phyloP scores from a whole-genome alignment of 1,284 basidiomycete species.

The Cryptococcus sp. region DNA sequence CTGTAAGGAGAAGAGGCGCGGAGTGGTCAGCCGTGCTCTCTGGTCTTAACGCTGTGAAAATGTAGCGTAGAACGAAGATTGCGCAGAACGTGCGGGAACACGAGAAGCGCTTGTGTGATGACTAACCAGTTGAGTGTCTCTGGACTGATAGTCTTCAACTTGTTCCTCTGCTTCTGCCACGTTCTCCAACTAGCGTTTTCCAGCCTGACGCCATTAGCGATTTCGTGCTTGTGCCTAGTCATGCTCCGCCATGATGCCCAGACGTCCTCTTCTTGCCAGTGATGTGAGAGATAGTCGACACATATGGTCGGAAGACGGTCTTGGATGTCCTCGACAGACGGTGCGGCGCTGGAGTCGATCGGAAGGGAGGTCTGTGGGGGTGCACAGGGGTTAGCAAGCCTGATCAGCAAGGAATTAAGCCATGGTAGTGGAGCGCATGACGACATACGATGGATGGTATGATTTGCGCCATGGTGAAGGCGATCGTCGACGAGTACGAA shows the following conservation, averaged over 20 bases:
- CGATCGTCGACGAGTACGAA: no score
- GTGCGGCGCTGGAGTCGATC: slow-evolving; percentile 50
- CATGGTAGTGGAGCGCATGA: neutral
- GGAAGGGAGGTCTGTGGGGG: slow-evolving; percentile 49
- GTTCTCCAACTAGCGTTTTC: slow-evolving; percentile 99
- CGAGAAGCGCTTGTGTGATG: neutral
- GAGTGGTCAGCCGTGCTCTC: neutral
- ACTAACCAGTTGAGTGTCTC: slow-evolving; percentile 98
- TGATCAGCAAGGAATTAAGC: neutral
- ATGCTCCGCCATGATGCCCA: slow-evolving; percentile 98
- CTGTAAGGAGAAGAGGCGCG: slow-evolving; percentile 57
- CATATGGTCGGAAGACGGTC: slow-evolving; percentile 61
- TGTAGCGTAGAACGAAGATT: no score
- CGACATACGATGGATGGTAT: slow-evolving; percentile 48
- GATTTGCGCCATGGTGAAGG: slow-evolving; percentile 47
- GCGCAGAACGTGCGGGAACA: neutral
- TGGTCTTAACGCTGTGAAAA: neutral
- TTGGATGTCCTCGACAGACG: slow-evolving; percentile 59
- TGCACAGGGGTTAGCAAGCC: neutral
- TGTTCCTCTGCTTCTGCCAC: slow-evolving; percentile 99
- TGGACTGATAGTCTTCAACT: slow-evolving; percentile 90
- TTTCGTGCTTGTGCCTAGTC: slow-evolving; percentile 98
- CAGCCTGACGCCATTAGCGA: slow-evolving; percentile 89
- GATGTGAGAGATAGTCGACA: slow-evolving; percentile 75
- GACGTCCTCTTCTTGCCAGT: slow-evolving; percentile 98